phyloP scores from a whole-genome alignment of 495 filamentous ascomycete species.

The Penicillium taxi region DNA sequence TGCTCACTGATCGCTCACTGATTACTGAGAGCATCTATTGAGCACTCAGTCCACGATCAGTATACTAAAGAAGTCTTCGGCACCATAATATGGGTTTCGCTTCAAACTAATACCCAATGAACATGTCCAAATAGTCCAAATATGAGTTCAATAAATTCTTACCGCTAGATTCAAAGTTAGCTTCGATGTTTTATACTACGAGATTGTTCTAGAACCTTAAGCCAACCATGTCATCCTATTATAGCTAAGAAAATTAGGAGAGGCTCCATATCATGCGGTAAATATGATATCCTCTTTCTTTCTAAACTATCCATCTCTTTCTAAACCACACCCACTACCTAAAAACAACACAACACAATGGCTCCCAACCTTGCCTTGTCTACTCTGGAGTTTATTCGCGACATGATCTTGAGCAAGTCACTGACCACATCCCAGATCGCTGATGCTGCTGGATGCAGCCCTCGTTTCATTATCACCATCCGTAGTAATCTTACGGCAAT shows the following conservation, averaged over 20 bases:
- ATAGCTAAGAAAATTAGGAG: neutral
- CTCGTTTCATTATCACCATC: constrained; percentile 1
- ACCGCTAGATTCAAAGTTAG: constrained; percentile 2
- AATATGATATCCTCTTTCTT: neutral
- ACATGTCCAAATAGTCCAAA: too few relatives aligned
- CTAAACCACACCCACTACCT: neutral
- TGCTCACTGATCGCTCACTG: too few relatives aligned
- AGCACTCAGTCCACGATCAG: too few relatives aligned
- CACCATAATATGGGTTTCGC: too few relatives aligned
- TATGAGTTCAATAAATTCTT: too few relatives aligned
- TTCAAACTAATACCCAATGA: too few relatives aligned
- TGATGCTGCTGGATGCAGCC: constrained; percentile 6
- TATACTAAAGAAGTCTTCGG: too few relatives aligned
- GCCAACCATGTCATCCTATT: neutral
- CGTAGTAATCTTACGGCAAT: neutral
- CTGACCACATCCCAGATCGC: constrained; percentile 9
- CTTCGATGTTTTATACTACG: constrained; percentile 1
- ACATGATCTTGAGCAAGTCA: constrained; percentile 7
- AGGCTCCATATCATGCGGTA: neutral
- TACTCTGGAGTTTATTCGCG: constrained; percentile 5
- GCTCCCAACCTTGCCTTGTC: constrained; percentile 2
- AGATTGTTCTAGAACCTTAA: neutral
- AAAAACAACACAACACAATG: constrained; percentile 5
- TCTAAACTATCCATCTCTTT: neutral
- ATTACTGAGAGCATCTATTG: too few relatives aligned